These are phyloP conservation scores for Inosperma sp. DNA, from an alignment of 768 basidiomycete genomes.

Conservation along the genomic window DNA sequence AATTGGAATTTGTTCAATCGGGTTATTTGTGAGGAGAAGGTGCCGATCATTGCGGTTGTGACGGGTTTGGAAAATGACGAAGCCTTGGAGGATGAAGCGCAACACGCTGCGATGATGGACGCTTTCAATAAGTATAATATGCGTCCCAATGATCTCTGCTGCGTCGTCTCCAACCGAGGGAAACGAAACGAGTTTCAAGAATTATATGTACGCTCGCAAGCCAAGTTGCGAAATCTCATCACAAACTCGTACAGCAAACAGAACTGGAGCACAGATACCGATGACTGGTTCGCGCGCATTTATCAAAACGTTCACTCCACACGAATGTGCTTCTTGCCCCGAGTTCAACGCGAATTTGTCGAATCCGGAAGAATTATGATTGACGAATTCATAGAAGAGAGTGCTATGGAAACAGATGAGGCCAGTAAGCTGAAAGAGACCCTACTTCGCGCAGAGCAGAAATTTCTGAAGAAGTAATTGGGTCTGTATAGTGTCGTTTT, in stretches of 20 bases:
- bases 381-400: slow-evolving; percentile 1
- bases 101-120: neutral
- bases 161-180: neutral
- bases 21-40: slow-evolving; percentile 1
- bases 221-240: neutral
- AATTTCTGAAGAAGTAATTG: slow-evolving; percentile 1
- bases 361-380: neutral
- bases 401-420: neutral
- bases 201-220: neutral
- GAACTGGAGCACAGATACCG: neutral
- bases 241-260: neutral
- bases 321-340: neutral
- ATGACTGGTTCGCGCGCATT: neutral
- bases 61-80: neutral
- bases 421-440: neutral
- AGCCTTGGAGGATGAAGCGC: neutral
- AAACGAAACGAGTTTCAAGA: neutral
- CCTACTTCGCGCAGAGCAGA: neutral
- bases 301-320: neutral
- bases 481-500: too few relatives aligned
- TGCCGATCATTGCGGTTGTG: slow-evolving; percentile 1
- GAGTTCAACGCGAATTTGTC: neutral
- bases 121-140: neutral
- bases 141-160: neutral
- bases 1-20: neutral